Evolutionary conservation across 2,329 filamentous ascomycete genomes (phyloP).

Genomic region (Aureobasidium uvarum): DNA sequence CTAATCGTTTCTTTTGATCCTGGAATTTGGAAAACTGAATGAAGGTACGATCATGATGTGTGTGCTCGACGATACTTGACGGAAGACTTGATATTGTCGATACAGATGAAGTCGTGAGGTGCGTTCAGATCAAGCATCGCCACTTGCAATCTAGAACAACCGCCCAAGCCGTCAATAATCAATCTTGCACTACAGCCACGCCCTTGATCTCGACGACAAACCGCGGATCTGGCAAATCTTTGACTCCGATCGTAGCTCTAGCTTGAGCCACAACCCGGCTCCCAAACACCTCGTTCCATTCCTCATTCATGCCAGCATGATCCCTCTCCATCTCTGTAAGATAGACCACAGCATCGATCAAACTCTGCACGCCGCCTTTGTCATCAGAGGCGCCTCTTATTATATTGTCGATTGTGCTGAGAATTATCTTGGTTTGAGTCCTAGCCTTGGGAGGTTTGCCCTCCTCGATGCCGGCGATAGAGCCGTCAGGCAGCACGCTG

Average conservation of each 20-base stretch:
- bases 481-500: background rate
- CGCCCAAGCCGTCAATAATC: background rate
- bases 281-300: conserved; percentile 48
- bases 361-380: background rate
- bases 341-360: conserved; percentile 40
- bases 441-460: background rate
- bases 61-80: too few relatives aligned
- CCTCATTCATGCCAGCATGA: conserved; percentile 49
- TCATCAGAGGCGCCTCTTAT: background rate
- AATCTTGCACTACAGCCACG: background rate
- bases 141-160: too few relatives aligned
- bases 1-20: too few relatives aligned
- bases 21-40: too few relatives aligned
- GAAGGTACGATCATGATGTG: too few relatives aligned
- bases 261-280: conserved; percentile 42
- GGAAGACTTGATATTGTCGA: too few relatives aligned
- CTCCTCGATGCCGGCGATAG: background rate
- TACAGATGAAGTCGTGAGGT: background rate
- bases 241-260: conserved; percentile 31
- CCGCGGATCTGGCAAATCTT: conserved; percentile 3
- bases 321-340: conserved; percentile 45
- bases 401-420: conserved; percentile 1
- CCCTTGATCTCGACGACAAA: conserved; percentile 11
- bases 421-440: background rate
- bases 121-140: background rate